Base-by-base conservation (phyloP, 208 protist species). In the Vickermania spadyakhi region DNA sequence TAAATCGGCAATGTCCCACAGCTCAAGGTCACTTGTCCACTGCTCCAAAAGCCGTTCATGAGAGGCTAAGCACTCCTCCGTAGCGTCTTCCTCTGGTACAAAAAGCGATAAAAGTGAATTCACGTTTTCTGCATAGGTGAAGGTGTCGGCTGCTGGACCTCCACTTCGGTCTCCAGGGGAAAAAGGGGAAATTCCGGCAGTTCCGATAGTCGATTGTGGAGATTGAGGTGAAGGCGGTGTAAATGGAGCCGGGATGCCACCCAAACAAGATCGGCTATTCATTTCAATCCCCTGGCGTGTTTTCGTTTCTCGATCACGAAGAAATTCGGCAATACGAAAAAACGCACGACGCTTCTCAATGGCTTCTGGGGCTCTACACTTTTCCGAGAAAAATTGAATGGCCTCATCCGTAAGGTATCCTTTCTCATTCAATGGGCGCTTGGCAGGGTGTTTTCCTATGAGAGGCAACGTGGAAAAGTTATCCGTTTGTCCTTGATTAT, bases 1-100 rank as follows among this genome's bases (percentile, higher is more conserved):
- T 1, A 85, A 36, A n/a, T 87, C 77, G 5, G 56, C 45, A 29
- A 87, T 59, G 1, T 45, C 52, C 29, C 55, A 82, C 18, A 68
- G 36, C 55, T 78, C 64, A 49, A 75, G 68, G 2, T 45, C 36
- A 18, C 36, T 45, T 7, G 36, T 45, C 36, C 36, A 45, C 36
- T 45, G 36, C 11, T 45, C 36, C 36, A 45, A 18, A 18, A 45
- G 36, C 11, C 36, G 36, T 18, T 45, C 36, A 7, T 45, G 36
- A 7, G 36, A 45, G 36, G 36, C 36, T 7, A 7, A 18, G 36
- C 36, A 45, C 36, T 45, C 36, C 36, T 45, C 36, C 36, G 36
- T 45, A n/a, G 36, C 36, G 36, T 45, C 36, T 18, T 45, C 36
- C 36, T 45, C 36, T 18, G 36, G 11, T 7, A 45, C 36, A 18